Base-by-base conservation (phyloP, 148 eudicot species). In the Vaccinium corymbosum region DNA sequence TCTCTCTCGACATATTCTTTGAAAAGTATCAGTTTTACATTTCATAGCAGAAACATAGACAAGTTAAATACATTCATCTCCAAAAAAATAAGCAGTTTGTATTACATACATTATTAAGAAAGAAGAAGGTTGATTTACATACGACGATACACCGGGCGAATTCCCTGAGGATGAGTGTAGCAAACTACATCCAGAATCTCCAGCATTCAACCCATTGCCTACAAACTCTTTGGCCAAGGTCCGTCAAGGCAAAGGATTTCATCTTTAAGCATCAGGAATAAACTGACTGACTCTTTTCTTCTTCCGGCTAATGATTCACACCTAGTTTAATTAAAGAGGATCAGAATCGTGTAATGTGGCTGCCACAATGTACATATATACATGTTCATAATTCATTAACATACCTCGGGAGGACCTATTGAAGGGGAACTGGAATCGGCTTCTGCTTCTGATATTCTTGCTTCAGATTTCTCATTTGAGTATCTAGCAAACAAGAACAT, bases 391-490 rank as follows among this genome's bases (percentile, higher is more conserved):
- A 56, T 35, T 38, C 35, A 83, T 38, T 68, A 13, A n/a, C 55
- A 71, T 91, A 95, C 98, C 92, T 94, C 86, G 1, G 89, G 80
- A 46, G 91, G 77, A 59, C 85, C 82, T 64, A 81, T 74, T 85
- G 91, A 76, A 59, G 91, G 81, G 42, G 85, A 70, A 79, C 38
- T 66, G 29, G 86, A 84, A 71, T 83, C 80, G 70, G 81, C 87
- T 85, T 92, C 98, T 27, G 88, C 83, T 35, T 94, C 95, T 14
- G 91, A 83, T 84, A 89, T 90, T 87, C 98, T 91, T 81, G 95
- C 97, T 90, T 95, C 98, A 13, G 98, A 94, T 90, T 93, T 95
- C 91, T 94, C 97, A 66, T 95, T 95, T 70, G 98, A 94, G 79
- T 87, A 93, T 83, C 98, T 95, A 82, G n/a, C 61, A 80, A 76